Evolutionary conservation across 2,329 filamentous ascomycete genomes (phyloP).

Genomic region (Triangularia verruculosa): DNA sequence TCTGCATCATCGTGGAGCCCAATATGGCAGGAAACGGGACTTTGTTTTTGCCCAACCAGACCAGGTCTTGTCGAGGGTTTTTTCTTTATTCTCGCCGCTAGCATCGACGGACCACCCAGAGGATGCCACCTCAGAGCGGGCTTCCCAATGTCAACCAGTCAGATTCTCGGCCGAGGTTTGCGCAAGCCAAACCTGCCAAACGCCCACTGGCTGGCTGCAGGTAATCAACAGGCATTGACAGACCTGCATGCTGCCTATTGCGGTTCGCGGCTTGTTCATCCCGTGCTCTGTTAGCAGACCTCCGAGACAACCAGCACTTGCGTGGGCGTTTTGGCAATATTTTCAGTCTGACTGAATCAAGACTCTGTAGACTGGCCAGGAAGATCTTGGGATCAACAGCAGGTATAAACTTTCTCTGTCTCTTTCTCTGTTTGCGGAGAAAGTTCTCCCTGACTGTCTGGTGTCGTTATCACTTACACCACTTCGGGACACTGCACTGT

Average conservation of each 20-base stretch:
- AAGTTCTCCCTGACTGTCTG: not conserved
- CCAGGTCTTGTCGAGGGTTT: constrained; percentile 11
- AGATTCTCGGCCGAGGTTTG: not conserved
- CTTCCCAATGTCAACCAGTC: not conserved
- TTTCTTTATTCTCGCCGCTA: constrained; percentile 14
- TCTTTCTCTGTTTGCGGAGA: not conserved
- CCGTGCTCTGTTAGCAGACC: not conserved
- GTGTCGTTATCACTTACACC: constrained; percentile 17
- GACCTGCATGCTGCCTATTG: not conserved
- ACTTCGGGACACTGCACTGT: not conserved
- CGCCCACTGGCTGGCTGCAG: constrained; percentile 9
- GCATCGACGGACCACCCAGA: constrained; percentile 19
- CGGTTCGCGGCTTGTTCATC: not conserved
- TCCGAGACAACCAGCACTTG: not conserved
- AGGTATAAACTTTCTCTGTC: not conserved
- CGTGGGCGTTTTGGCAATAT: not conserved
- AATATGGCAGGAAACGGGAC: constrained; percentile 10
- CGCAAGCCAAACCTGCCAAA: not conserved
- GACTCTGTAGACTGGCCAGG: not conserved
- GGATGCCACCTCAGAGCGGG: constrained; percentile 19
- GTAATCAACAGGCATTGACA: constrained; percentile 13
- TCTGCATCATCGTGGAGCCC: constrained; percentile 15
- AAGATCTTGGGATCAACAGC: not conserved
- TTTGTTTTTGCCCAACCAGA: constrained; percentile 4
- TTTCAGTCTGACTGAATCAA: not conserved